These are phyloP conservation scores for Amanita polypyramis DNA, from an alignment of 768 basidiomycete genomes.

Conservation along the genomic window DNA sequence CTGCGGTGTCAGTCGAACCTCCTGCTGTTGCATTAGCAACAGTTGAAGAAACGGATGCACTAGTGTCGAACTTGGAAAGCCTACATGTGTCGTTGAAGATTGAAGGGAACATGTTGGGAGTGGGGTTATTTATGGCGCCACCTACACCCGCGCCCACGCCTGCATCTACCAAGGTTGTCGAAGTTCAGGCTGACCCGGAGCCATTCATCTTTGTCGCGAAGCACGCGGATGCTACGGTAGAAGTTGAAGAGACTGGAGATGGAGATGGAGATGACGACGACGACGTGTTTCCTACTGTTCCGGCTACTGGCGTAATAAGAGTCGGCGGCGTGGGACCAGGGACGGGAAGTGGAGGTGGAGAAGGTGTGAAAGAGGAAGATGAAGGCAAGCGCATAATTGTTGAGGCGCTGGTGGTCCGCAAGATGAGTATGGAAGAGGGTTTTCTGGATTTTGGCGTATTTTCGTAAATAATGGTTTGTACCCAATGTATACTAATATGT, in stretches of 20 bases:
- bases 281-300: conserved; percentile 28
- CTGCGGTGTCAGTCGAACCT: background rate
- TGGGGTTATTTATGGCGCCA: conserved; percentile 10
- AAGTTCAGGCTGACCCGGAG: background rate
- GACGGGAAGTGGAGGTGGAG: conserved; percentile 16
- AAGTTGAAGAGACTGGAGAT: background rate
- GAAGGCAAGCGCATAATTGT: conserved; percentile 48
- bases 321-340: background rate
- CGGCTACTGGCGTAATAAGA: conserved; percentile 9
- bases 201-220: background rate
- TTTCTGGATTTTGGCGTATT: conserved; percentile 71
- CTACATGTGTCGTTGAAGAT: conserved; percentile 21
- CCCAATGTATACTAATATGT: background rate
- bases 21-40: background rate
- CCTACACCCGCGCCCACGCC: background rate
- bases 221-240: background rate
- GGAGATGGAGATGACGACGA: conserved; percentile 19
- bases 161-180: background rate
- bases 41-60: conserved; percentile 12
- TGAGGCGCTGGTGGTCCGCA: conserved; percentile 71
- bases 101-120: background rate
- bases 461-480: conserved; percentile 21
- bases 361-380: no score
- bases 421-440: conserved; percentile 65
- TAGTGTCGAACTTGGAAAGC: conserved; percentile 22